A percentile compares a stretch with the other conserved stretches of the same genome.
phyloP scores from a whole-genome alignment of 2,329 filamentous ascomycete species.

The Cordyceps pruinosa region DNA sequence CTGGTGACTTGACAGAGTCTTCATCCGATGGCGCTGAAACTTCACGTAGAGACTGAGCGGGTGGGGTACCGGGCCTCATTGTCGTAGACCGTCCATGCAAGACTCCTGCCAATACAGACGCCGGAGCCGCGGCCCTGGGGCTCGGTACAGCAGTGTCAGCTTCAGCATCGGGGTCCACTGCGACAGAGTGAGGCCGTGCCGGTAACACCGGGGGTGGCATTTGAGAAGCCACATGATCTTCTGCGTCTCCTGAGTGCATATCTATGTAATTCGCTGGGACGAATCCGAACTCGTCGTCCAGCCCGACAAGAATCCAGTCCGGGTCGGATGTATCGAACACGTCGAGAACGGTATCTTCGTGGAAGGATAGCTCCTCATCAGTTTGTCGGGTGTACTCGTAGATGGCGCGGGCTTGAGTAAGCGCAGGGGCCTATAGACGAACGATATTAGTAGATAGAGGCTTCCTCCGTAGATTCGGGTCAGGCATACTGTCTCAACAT shows the following conservation, averaged over 20 bases:
- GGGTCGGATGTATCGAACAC: constrained; percentile 89
- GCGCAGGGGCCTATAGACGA: constrained; percentile 51
- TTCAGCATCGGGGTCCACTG: constrained; percentile 29
- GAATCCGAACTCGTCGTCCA: constrained; percentile 83
- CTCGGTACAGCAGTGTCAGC: constrained; percentile 17
- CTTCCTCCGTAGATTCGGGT: too few species aligned
- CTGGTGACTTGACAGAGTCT: constrained; percentile 28
- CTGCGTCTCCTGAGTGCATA: constrained; percentile 42
- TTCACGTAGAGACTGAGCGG: neutral
- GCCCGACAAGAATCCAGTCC: constrained; percentile 91
- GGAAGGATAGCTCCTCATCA: constrained; percentile 93
- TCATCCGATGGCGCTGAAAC: constrained; percentile 19
- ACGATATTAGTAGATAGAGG: constrained; percentile 14
- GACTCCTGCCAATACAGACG: constrained; percentile 48
- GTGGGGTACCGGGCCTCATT: constrained; percentile 1
- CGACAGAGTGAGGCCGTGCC: constrained; percentile 29
- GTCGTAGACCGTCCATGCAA: constrained; percentile 40
- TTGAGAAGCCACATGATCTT: constrained; percentile 32
- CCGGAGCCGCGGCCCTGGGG: constrained; percentile 36
- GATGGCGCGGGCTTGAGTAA: constrained; percentile 75
- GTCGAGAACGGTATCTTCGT: constrained; percentile 74
- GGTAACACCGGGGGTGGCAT: constrained; percentile 38
- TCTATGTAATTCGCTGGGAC: constrained; percentile 96
- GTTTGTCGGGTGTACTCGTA: constrained; percentile 97
- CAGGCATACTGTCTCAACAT: constrained; percentile 71